phyloP scores from a whole-genome alignment of 768 basidiomycete species.

The Termitomyces eurrhizus region DNA sequence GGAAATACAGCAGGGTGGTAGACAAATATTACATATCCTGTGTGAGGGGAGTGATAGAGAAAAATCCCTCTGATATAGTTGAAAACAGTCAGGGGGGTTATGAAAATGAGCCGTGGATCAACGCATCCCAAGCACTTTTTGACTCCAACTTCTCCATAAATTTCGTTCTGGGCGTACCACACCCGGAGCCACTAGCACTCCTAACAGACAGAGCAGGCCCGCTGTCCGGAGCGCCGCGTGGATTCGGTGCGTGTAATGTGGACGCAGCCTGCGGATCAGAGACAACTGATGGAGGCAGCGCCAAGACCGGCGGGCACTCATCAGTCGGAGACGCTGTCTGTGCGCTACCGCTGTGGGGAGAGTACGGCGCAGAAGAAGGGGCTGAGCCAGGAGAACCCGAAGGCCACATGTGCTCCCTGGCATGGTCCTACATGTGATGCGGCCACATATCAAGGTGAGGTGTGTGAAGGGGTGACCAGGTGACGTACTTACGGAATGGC shows the following conservation, averaged over 20 bases:
- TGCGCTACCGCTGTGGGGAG: conserved; percentile 8
- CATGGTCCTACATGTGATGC: conserved; percentile 10
- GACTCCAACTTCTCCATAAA: conserved; percentile 55
- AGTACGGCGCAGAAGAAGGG: conserved; percentile 10
- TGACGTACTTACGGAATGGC: conserved; percentile 15
- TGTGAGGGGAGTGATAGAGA: background rate
- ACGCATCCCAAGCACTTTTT: conserved; percentile 64
- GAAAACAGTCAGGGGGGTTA: conserved; percentile 22
- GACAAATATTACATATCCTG: conserved; percentile 6
- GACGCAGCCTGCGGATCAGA: conserved; percentile 1
- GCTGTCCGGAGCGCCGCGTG: conserved; percentile 14
- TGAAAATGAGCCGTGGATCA: conserved; percentile 67
- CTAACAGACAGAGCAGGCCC: conserved; percentile 8
- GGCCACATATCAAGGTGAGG: conserved; percentile 5
- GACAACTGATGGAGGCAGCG: conserved; percentile 13
- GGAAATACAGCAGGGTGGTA: background rate
- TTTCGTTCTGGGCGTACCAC: conserved; percentile 37
- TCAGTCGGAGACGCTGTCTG: conserved; percentile 10
- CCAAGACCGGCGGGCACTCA: conserved; percentile 11
- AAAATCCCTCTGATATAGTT: background rate
- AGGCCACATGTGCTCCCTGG: conserved; percentile 11
- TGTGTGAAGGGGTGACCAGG: background rate
- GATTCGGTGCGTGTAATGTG: conserved; percentile 14
- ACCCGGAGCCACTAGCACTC: conserved; percentile 15
- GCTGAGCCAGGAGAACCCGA: conserved; percentile 9